Evolutionary conservation across 2,329 filamentous ascomycete genomes (phyloP).

Genomic region (Aspergillus latus): DNA sequence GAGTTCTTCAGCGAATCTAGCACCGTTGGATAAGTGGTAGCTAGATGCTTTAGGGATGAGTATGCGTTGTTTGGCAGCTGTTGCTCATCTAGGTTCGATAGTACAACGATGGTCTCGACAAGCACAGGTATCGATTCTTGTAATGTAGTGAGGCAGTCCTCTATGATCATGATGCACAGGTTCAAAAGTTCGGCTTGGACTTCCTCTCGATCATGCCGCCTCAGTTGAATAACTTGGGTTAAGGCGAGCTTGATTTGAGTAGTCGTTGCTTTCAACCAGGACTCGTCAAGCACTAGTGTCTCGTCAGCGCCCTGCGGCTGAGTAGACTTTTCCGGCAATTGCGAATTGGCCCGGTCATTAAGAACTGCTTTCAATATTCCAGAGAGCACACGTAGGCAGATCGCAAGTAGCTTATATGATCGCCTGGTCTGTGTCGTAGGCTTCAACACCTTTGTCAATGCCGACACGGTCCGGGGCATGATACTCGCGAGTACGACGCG

Average conservation of each 20-base stretch:
- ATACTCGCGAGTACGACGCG: constrained; percentile 78
- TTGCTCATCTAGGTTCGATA: constrained; percentile 56
- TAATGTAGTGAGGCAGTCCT: constrained; percentile 75
- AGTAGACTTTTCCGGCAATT: constrained; percentile 20
- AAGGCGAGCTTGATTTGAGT: constrained; percentile 82
- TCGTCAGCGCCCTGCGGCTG: constrained; percentile 31
- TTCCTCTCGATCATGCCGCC: constrained; percentile 66
- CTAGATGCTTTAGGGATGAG: constrained; percentile 57
- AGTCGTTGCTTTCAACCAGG: constrained; percentile 79
- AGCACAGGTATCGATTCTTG: constrained; percentile 68
- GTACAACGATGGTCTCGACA: constrained; percentile 75
- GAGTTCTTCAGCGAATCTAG: constrained; percentile 66
- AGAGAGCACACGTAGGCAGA: constrained; percentile 60
- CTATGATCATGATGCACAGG: constrained; percentile 72
- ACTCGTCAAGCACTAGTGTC: constrained; percentile 45
- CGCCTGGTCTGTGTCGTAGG: constrained; percentile 63
- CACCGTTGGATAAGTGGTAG: constrained; percentile 62
- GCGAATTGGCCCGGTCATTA: constrained; percentile 42
- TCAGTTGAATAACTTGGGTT: constrained; percentile 71
- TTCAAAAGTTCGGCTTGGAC: constrained; percentile 67
- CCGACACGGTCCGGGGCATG: constrained; percentile 82
- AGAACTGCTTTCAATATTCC: constrained; percentile 47
- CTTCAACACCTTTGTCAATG: constrained; percentile 72
- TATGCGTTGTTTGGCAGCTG: constrained; percentile 39
- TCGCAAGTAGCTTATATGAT: constrained; percentile 63